A percentile compares a stretch with the other conserved stretches of the same genome.
Evolutionary conservation across 768 basidiomycete genomes (phyloP).

Genomic region (Lactarius trivialis): DNA sequence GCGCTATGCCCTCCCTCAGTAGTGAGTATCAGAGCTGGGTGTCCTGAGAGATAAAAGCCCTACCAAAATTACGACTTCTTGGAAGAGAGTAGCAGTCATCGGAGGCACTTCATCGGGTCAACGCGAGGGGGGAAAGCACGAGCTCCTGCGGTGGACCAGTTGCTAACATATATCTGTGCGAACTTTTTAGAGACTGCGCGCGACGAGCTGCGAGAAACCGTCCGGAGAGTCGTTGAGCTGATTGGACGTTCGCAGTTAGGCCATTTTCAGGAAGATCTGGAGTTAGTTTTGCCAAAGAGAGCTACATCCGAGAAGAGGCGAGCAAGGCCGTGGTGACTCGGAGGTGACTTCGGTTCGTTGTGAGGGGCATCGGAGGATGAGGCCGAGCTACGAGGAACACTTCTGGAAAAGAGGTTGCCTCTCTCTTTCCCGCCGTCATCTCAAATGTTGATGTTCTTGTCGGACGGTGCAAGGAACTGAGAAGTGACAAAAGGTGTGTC

Average conservation of each 20-base stretch:
- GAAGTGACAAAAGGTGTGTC: too few relatives aligned
- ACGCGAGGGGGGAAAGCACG: slow-evolving; percentile 12
- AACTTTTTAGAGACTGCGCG: slow-evolving; percentile 32
- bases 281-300: slow-evolving; percentile 32
- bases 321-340: slow-evolving; percentile 29
- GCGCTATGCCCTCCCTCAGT: slow-evolving; percentile 37
- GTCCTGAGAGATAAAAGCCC: slow-evolving; percentile 24
- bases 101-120: slow-evolving; percentile 19
- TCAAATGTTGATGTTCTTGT: too few relatives aligned
- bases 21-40: slow-evolving; percentile 4
- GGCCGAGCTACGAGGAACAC: too few relatives aligned
- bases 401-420: too few relatives aligned
- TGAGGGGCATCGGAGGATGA: slow-evolving; percentile 9
- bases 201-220: slow-evolving; percentile 39
- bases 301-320: slow-evolving; percentile 36
- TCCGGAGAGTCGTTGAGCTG: slow-evolving; percentile 25
- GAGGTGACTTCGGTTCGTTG: background rate
- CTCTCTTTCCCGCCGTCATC: too few relatives aligned
- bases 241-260: background rate
- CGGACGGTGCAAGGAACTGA: too few relatives aligned
- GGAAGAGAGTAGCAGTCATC: slow-evolving; percentile 39
- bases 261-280: background rate
- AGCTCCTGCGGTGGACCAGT: slow-evolving; percentile 27
- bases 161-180: slow-evolving; percentile 35
- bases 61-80: slow-evolving; percentile 44